These are phyloP conservation scores for Paramyrothecium sp. DNA, from an alignment of 2,329 filamentous ascomycete genomes.

Conservation along the genomic window DNA sequence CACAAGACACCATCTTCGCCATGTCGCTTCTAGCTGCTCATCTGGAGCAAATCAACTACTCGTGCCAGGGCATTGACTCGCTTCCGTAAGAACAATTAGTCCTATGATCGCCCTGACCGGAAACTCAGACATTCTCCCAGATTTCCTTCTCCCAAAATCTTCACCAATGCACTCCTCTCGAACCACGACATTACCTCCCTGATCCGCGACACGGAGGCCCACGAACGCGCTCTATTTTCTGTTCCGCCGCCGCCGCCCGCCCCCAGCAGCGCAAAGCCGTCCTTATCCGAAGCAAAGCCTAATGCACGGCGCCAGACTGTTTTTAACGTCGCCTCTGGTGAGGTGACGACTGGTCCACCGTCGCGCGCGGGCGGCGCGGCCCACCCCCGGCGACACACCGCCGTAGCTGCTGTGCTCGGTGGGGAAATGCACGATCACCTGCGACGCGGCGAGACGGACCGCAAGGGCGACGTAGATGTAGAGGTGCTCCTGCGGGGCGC, in stretches of 20 bases:
- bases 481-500: constrained; percentile 82
- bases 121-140: constrained; percentile 38
- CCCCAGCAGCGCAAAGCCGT: constrained; percentile 28
- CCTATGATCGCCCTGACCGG: neutral
- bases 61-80: constrained; percentile 72
- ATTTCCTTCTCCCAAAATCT: constrained; percentile 89
- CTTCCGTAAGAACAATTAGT: constrained; percentile 58
- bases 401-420: constrained; percentile 86
- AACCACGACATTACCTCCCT: constrained; percentile 90
- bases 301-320: constrained; percentile 58
- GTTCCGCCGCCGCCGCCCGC: constrained; percentile 67
- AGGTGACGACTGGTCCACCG: constrained; percentile 57
- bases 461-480: constrained; percentile 74
- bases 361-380: constrained; percentile 42
- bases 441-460: constrained; percentile 49
- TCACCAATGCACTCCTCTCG: constrained; percentile 87
- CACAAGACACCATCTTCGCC: constrained; percentile 11
- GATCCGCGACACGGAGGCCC: constrained; percentile 91
- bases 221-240: constrained; percentile 94
- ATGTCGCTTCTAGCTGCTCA: constrained; percentile 72
- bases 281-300: constrained; percentile 36
- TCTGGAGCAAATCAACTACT: constrained; percentile 74
- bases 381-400: constrained; percentile 69
- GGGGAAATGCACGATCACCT: constrained; percentile 84
- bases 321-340: constrained; percentile 63